Evolutionary conservation across 495 filamentous ascomycete genomes (phyloP).

Genomic region (Aeminium ludgeri): DNA sequence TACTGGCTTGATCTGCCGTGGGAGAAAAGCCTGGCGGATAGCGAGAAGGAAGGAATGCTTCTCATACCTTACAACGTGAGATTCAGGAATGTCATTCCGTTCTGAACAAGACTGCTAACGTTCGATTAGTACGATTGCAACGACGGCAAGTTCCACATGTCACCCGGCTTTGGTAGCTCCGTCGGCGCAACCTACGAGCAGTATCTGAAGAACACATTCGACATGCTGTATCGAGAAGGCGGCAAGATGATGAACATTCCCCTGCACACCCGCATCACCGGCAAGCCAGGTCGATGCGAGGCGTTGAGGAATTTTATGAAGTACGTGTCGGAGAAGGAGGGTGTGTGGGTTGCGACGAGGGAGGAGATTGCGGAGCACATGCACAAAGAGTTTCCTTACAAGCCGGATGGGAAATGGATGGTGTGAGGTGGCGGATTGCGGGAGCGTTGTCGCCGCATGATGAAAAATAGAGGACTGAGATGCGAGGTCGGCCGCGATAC

Average conservation of each 20-base stretch:
- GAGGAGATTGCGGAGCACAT: constrained; percentile 21
- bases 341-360: constrained; percentile 22
- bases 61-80: constrained; percentile 21
- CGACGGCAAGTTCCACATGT: constrained; percentile 24
- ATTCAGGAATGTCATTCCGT: too few relatives aligned
- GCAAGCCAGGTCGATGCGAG: constrained; percentile 21
- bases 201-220: constrained; percentile 22
- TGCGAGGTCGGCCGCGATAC: too few relatives aligned
- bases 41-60: constrained; percentile 20
- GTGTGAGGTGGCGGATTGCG: too few relatives aligned
- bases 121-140: constrained; percentile 21
- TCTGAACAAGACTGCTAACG: too few relatives aligned
- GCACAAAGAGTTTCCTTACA: constrained; percentile 18
- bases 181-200: constrained; percentile 17
- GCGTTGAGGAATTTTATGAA: constrained; percentile 20
- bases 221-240: constrained; percentile 21
- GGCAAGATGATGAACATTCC: constrained; percentile 25
- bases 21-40: constrained; percentile 15
- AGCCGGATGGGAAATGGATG: too few relatives aligned
- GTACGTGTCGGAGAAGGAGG: constrained; percentile 20
- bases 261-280: constrained; percentile 19
- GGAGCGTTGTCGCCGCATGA: too few relatives aligned
- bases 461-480: too few relatives aligned
- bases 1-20: constrained; percentile 22
- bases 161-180: constrained; percentile 17